Percentiles rank a stretch among this genome's conserved stretches.
These are phyloP conservation scores for Endoconidiophora laricicola DNA, from an alignment of 2,329 filamentous ascomycete genomes.

Conservation along the genomic window DNA sequence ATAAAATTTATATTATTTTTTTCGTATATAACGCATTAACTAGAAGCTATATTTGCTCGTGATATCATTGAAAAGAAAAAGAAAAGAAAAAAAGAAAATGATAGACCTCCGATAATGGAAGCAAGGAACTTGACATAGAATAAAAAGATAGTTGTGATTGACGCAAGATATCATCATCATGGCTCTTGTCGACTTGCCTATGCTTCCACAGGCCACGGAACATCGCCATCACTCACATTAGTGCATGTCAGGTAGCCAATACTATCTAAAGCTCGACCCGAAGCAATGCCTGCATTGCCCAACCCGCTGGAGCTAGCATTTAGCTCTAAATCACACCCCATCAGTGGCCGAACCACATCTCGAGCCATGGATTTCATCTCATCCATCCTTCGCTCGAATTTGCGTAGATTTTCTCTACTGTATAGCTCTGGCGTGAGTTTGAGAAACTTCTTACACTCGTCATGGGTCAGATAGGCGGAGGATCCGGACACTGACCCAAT, in stretches of 20 bases:
- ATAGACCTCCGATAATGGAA: too few relatives aligned
- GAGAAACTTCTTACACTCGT: conserved; percentile 81
- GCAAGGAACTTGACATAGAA: too few relatives aligned
- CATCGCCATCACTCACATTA: conserved; percentile 29
- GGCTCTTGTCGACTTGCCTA: too few relatives aligned
- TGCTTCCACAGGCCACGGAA: conserved; percentile 30
- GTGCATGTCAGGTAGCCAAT: conserved; percentile 36
- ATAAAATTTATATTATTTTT: background rate
- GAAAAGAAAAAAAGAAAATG: conserved; percentile 2
- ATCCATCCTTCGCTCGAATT: conserved; percentile 75
- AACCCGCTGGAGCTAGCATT: conserved; percentile 39
- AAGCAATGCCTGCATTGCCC: conserved; percentile 17
- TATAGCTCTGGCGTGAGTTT: conserved; percentile 72
- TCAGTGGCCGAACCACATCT: conserved; percentile 69
- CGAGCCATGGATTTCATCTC: conserved; percentile 74
- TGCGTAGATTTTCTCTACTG: conserved; percentile 65
- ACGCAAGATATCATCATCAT: background rate
- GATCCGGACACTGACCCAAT: conserved; percentile 45
- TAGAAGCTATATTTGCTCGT: background rate
- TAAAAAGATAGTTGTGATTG: conserved; percentile 14
- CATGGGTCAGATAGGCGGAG: conserved; percentile 56
- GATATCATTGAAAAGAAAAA: conserved; percentile 7
- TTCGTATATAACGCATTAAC: background rate
- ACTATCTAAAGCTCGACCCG: conserved; percentile 24
- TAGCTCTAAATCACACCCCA: conserved; percentile 70